These are phyloP conservation scores for Lichtheimia ramosa DNA, from an alignment of 371 early-diverging fungal genomes.

Conservation along the genomic window DNA sequence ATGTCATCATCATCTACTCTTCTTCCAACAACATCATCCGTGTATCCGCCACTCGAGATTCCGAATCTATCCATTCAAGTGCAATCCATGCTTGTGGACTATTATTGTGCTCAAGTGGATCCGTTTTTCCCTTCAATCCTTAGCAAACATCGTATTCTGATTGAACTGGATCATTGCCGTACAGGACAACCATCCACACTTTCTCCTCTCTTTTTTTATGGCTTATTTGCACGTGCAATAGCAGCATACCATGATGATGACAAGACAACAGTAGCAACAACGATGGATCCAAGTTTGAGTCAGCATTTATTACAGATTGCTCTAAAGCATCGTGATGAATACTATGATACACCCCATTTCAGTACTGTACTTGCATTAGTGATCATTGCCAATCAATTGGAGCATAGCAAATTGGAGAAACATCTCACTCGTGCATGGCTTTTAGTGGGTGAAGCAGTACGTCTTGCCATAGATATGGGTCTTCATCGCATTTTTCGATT, in stretches of 20 bases:
- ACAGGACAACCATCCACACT: constrained; percentile 19
- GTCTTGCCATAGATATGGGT: constrained; percentile 46
- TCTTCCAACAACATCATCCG: background rate
- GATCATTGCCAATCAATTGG: constrained; percentile 33
- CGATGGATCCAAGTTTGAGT: background rate
- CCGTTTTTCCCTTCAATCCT: constrained; percentile 54
- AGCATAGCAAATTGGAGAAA: constrained; percentile 24
- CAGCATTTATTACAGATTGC: background rate
- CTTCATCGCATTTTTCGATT: constrained; percentile 23
- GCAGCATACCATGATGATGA: no score
- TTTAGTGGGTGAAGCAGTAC: constrained; percentile 39
- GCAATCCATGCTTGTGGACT: constrained; percentile 42
- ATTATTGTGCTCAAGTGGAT: constrained; percentile 53
- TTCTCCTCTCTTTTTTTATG: constrained; percentile 38
- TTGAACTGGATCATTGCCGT: constrained; percentile 14
- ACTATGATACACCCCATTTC: constrained; percentile 28
- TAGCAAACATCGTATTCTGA: constrained; percentile 29
- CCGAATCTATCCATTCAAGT: constrained; percentile 12
- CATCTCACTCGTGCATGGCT: constrained; percentile 37
- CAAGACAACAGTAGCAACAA: no score
- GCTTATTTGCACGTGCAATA: constrained; percentile 40
- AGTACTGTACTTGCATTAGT: constrained; percentile 36
- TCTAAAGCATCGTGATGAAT: constrained; percentile 12
- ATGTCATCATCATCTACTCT: background rate
- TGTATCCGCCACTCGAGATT: background rate